Percentiles rank a stretch among this genome's conserved stretches.
Evolutionary conservation across 768 basidiomycete genomes (phyloP).

Genomic region (Pisolithus microcarpus): DNA sequence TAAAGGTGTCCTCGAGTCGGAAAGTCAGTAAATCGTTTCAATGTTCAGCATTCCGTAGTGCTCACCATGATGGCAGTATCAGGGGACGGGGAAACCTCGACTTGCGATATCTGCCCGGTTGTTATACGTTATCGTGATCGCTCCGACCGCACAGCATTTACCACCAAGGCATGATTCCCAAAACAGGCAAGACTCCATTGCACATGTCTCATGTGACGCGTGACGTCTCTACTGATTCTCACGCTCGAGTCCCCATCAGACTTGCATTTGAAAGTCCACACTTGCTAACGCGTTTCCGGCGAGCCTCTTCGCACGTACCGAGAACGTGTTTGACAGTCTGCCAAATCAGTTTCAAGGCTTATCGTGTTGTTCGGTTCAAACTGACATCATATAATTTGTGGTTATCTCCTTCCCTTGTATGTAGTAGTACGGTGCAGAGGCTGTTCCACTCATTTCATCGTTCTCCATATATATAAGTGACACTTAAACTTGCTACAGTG

Average conservation of each 20-base stretch:
- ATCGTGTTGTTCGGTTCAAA: too few relatives aligned
- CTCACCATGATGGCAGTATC: constrained; percentile 18
- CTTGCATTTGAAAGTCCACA: neutral
- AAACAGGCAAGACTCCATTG: neutral
- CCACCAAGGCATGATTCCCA: neutral
- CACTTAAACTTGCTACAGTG: too few relatives aligned
- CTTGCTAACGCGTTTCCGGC: neutral
- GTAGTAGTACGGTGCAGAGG: too few relatives aligned
- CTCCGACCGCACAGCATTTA: neutral
- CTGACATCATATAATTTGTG: too few relatives aligned
- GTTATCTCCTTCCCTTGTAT: too few relatives aligned
- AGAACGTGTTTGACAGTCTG: too few relatives aligned
- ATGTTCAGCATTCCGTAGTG: neutral
- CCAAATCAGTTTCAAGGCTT: too few relatives aligned
- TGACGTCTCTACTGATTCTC: neutral
- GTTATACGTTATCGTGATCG: neutral
- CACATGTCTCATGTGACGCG: neutral
- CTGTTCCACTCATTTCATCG: too few relatives aligned
- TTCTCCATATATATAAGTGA: too few relatives aligned
- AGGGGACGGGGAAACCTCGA: neutral
- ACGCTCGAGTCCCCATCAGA: neutral
- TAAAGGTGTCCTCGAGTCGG: constrained; percentile 50
- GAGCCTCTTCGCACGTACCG: too few relatives aligned
- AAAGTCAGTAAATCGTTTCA: neutral
- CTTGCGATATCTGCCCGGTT: neutral